Percentiles rank a stretch among this genome's conserved stretches.
These are phyloP conservation scores for Debaryomyces coudertii DNA, from an alignment of 1,139 yeast genomes.

Conservation along the genomic window DNA sequence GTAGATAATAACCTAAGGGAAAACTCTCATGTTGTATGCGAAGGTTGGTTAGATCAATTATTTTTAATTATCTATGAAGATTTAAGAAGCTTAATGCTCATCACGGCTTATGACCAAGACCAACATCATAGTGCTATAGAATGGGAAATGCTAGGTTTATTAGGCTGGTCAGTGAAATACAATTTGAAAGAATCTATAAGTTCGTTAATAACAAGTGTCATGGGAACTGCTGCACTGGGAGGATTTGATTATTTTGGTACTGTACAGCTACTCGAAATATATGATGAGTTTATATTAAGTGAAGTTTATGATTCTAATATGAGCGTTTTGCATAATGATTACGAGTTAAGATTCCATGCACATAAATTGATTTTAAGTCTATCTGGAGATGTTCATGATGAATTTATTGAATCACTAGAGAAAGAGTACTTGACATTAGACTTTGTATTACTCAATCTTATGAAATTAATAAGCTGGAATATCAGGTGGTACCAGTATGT, in stretches of 20 bases:
- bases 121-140: slow-evolving; percentile 46
- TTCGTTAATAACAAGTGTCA: slow-evolving; percentile 43
- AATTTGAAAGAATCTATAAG: slow-evolving; percentile 43
- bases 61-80: slow-evolving; percentile 44
- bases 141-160: slow-evolving; percentile 46
- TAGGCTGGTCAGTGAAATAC: slow-evolving; percentile 47
- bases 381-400: slow-evolving; percentile 24
- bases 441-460: slow-evolving; percentile 35
- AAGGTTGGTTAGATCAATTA: slow-evolving; percentile 45
- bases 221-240: slow-evolving; percentile 36
- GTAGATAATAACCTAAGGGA: slow-evolving; percentile 22
- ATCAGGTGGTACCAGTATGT: slow-evolving; percentile 46
- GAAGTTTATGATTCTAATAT: slow-evolving; percentile 35
- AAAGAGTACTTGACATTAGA: slow-evolving; percentile 38
- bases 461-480: slow-evolving; percentile 44
- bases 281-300: slow-evolving; percentile 45
- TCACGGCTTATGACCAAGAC: slow-evolving; percentile 27
- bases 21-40: slow-evolving; percentile 26
- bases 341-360: slow-evolving; percentile 31
- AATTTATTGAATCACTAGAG: slow-evolving; percentile 30
- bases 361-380: slow-evolving; percentile 41
- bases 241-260: slow-evolving; percentile 46
- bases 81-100: slow-evolving; percentile 33
- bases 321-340: slow-evolving; percentile 35
- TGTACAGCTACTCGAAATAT: slow-evolving; percentile 41